Evolutionary conservation across 1,284 basidiomycete genomes (phyloP).

Genomic region (Ganoderma sinense): DNA sequence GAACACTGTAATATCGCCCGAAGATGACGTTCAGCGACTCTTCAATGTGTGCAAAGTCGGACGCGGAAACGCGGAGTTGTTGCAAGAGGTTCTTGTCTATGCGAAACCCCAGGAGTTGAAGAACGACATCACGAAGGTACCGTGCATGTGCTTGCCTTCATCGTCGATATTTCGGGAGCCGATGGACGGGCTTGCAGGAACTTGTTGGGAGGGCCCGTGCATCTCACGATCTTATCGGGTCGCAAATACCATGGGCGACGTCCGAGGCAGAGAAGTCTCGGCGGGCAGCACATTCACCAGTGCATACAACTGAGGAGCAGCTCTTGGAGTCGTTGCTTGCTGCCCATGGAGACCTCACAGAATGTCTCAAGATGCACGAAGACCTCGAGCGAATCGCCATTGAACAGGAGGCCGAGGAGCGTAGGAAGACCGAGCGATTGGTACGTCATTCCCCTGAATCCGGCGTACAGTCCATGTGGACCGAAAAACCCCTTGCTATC

Average conservation of each 20-base stretch:
- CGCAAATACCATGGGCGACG: slow-evolving; percentile 82
- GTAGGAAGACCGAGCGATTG: slow-evolving; percentile 34
- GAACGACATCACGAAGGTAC: slow-evolving; percentile 61
- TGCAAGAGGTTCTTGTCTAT: slow-evolving; percentile 69
- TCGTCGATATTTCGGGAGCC: not conserved
- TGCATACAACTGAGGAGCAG: slow-evolving; percentile 60
- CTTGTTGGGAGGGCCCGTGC: slow-evolving; percentile 71
- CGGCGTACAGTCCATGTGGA: not conserved
- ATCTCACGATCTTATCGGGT: slow-evolving; percentile 75
- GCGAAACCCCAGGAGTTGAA: slow-evolving; percentile 71
- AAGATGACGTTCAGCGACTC: slow-evolving; percentile 78
- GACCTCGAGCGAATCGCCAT: slow-evolving; percentile 69
- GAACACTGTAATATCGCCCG: slow-evolving; percentile 53
- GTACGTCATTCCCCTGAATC: slow-evolving; percentile 19
- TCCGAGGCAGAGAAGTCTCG: slow-evolving; percentile 71
- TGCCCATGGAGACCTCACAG: slow-evolving; percentile 62
- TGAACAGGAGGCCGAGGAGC: slow-evolving; percentile 59
- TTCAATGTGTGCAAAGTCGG: slow-evolving; percentile 81
- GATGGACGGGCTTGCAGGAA: slow-evolving; percentile 54
- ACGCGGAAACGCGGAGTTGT: slow-evolving; percentile 70
- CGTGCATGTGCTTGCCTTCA: slow-evolving; percentile 26
- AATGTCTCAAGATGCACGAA: slow-evolving; percentile 58
- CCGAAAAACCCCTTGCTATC: too few species aligned
- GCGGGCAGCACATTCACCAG: slow-evolving; percentile 25
- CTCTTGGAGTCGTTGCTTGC: slow-evolving; percentile 68